phyloP scores from a whole-genome alignment of 352 stramenopile species.

The Phytophthora pisi region DNA sequence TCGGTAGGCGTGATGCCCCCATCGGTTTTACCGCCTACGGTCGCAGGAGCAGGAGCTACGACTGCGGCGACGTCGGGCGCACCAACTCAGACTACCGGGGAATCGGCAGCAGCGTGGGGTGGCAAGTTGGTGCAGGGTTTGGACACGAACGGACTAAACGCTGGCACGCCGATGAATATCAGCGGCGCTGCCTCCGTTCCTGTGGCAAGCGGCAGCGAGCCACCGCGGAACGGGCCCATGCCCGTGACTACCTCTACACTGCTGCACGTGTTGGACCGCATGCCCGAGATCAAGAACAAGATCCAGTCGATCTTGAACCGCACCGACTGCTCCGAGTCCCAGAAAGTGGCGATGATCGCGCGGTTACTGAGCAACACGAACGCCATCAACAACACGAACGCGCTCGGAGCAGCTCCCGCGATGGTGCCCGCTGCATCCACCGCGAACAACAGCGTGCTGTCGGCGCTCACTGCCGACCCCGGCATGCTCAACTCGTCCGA shows the following conservation, averaged over 20 bases:
- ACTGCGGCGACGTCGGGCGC: constrained; percentile 15
- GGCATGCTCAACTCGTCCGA: constrained; percentile 40
- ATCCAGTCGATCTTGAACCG: constrained; percentile 89
- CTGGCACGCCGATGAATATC: constrained; percentile 21
- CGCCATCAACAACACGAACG: constrained; percentile 63
- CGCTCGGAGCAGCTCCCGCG: constrained; percentile 6
- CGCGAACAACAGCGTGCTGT: constrained; percentile 31
- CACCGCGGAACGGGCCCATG: constrained; percentile 43
- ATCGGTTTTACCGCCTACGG: constrained; percentile 18
- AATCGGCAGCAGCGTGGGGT: constrained; percentile 39
- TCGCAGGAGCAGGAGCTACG: constrained; percentile 13
- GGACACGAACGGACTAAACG: constrained; percentile 26
- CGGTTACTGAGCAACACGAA: constrained; percentile 86
- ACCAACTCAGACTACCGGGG: constrained; percentile 2
- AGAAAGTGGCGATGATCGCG: constrained; percentile 90
- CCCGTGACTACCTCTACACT: constrained; percentile 81
- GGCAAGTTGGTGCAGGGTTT: constrained; percentile 34
- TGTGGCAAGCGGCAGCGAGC: constrained; percentile 10
- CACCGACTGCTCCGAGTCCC: constrained; percentile 83
- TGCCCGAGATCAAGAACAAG: constrained; percentile 92
- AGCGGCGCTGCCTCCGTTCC: constrained; percentile 3
- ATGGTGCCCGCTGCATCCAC: constrained; percentile 4
- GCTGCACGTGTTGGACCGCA: constrained; percentile 81
- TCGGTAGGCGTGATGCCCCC: constrained; percentile 18
- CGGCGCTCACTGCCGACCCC: constrained; percentile 33